Base-by-base conservation (phyloP, 1,284 basidiomycete species). In the Schizopora paradoxa region DNA sequence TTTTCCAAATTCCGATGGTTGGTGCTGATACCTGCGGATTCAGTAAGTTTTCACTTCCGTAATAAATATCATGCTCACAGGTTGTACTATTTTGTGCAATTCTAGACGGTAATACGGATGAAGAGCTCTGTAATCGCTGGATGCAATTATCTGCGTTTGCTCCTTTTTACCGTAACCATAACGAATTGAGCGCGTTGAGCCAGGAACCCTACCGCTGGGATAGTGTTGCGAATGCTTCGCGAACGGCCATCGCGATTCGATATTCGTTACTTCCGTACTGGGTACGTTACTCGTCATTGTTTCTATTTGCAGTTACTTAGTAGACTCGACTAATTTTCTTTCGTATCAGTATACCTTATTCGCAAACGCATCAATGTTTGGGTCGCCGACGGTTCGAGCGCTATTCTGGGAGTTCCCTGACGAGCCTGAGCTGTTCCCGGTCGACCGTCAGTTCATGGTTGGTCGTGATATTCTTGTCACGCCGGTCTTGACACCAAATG, bases 81-180 rank as follows among this genome's bases (percentile, higher is more conserved):
- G 35, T 13, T 21, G 23, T 18, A 32, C 44, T 43, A 22, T 29
- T 18, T 5, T 14, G 4, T n/a, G 31, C 21, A 28, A 23, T 35
- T 40, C 52, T 51, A 77, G 77, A 72, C 51, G 75, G 69, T 0
- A 88, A 91, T 61, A 80, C 82, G 0, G 77, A 86, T 55, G 89
- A 91, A 60, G 84, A 88, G 59, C 71, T 91, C 6, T 87, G 86
- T 61, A 83, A 81, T 49, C 74, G 87, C 18, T 91, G 87, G 87
- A 86, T 86, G 81, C 77, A 82, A 57, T 69, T 90, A 8, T 72
- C 81, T 1, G 86, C 86, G 0, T 86, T 87, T 58, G 70, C 73
- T n/a, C 83, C 83, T 3, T 85, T 86, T 63, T 85, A 76, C 55
- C 67, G 82, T 28, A 85, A 86, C 55, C 84, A 86, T 56, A 86